Conservation (phyloP, 768 basidiomycete species). For the Boletus tylopilopsis region DNA sequence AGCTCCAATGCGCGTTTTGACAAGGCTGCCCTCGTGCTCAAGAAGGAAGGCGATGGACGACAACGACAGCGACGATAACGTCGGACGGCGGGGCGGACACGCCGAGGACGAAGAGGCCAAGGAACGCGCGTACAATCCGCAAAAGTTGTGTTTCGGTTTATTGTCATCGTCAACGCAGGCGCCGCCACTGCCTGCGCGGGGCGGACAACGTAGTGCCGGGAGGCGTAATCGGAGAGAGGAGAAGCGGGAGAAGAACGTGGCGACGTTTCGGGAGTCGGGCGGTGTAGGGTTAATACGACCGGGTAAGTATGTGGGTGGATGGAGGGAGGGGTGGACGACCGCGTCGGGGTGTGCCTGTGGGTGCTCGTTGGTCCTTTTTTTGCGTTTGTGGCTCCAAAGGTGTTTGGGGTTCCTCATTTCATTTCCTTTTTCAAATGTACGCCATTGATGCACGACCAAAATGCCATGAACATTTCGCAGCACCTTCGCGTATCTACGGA, state of each 20-base stretch:
- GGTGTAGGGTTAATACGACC: too few species aligned
- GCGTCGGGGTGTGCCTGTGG: slow-evolving; percentile 28
- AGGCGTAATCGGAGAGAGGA: slow-evolving; percentile 78
- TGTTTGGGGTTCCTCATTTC: background rate
- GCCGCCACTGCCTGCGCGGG: slow-evolving; percentile 29
- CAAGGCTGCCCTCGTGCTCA: too few species aligned
- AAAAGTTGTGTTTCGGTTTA: slow-evolving; percentile 80
- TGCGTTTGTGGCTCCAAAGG: background rate
- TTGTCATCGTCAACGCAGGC: slow-evolving; percentile 46
- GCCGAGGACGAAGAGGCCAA: too few species aligned
- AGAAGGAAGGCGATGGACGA: too few species aligned
- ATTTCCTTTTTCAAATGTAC: slow-evolving; percentile 4
- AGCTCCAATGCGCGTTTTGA: slow-evolving; percentile 70
- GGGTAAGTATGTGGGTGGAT: slow-evolving; percentile 73
- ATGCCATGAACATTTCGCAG: background rate
- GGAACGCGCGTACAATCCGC: slow-evolving; percentile 64
- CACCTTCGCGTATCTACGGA: too few species aligned
- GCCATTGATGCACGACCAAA: slow-evolving; percentile 11
- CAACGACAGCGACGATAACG: too few species aligned
- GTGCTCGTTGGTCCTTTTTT: slow-evolving; percentile 17
- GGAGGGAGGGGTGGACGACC: slow-evolving; percentile 48
- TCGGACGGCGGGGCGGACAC: too few species aligned
- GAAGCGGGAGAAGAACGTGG: slow-evolving; percentile 77
- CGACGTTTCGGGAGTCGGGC: slow-evolving; percentile 85
- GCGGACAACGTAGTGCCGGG: slow-evolving; percentile 38